Base-by-base conservation (phyloP, 192 early-diverging fungal genomes). In the Backusella westeae region DNA sequence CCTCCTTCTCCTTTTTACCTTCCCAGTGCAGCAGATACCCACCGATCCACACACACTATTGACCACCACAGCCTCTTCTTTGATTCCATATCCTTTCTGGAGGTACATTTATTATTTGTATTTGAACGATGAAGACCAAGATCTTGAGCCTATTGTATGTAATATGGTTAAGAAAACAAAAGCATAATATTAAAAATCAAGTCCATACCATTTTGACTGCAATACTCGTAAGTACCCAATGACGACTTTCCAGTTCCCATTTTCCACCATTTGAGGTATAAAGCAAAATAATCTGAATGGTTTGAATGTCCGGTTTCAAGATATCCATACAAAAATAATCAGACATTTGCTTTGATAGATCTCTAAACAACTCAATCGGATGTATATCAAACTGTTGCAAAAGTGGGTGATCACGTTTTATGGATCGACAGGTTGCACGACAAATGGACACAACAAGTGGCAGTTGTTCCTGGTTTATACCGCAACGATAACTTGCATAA, bases 101-200 rank as follows among this genome's bases (percentile, higher is more conserved):
- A n/a, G 26, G 41, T 38, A 56, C 34, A 17, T n/a, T 39, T 63
- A 63, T 29, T 68, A 53, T 66, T 17, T 26, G 44, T 63, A 67
- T 72, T 80, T 34, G 74, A 80, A 26, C 79, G 74, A 80, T 80
- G 79, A 8, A 80, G 67, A 29, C 79, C 79, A 21, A 80, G 35
- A 46, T 80, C 79, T 32, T 80, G 79, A 6, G 79, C 79, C 75
- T 76, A 49, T 35, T 29, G 21, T 34, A 73, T 3, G 32, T 5
- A 3, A 14, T 46, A 52, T 69, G 6, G 6, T 23, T 35, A 29
- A 12, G 7, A 66, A 74, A 4, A 73, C 17, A 44, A 72, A 29
- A 12, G 32, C 8, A 34, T 34, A 19, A 34, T 66, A 35, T 36
- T 1, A 74, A 67, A 59, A 10, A 59, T 12, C 26, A 2, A 44